These are phyloP conservation scores for Ascoidea rubescens DNA, from an alignment of 805 yeast species.

Conservation along the genomic window DNA sequence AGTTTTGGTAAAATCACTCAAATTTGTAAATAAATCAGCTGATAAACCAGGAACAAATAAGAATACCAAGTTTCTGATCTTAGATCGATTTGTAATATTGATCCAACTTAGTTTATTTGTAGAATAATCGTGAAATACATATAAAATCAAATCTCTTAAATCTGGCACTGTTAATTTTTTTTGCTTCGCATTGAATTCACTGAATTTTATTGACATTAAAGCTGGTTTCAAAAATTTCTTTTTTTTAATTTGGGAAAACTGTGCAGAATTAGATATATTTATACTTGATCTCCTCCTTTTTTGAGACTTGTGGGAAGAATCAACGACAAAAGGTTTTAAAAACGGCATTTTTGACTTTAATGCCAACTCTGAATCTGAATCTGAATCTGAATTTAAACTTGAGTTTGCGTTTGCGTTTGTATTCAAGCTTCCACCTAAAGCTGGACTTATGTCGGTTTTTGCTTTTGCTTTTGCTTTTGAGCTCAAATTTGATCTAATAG, in stretches of 20 bases:
- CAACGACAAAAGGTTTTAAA: too few relatives aligned
- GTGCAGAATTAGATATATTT: conserved; percentile 22
- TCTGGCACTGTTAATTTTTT: conserved; percentile 23
- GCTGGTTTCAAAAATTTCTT: conserved; percentile 18
- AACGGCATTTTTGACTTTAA: too few relatives aligned
- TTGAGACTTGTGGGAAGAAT: conserved; percentile 4
- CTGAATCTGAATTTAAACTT: too few relatives aligned
- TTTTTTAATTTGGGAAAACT: conserved; percentile 15
- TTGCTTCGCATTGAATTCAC: conserved; percentile 8
- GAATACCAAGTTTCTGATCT: conserved; percentile 40
- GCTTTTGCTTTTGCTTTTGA: too few relatives aligned
- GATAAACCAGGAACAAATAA: conserved; percentile 55
- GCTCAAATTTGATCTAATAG: too few relatives aligned
- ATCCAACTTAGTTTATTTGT: conserved; percentile 34
- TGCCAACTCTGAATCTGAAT: too few relatives aligned
- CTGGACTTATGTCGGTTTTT: too few relatives aligned
- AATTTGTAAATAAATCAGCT: conserved; percentile 24
- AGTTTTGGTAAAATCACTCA: conserved; percentile 7
- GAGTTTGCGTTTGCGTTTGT: too few relatives aligned
- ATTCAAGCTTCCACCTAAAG: too few relatives aligned
- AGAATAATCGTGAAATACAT: conserved; percentile 23
- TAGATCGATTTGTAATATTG: conserved; percentile 29
- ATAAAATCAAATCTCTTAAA: conserved; percentile 32
- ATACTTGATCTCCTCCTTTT: conserved; percentile 19
- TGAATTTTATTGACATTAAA: conserved; percentile 13